phyloP scores from a whole-genome alignment of 768 basidiomycete species.

The Suillus clintonianus region DNA sequence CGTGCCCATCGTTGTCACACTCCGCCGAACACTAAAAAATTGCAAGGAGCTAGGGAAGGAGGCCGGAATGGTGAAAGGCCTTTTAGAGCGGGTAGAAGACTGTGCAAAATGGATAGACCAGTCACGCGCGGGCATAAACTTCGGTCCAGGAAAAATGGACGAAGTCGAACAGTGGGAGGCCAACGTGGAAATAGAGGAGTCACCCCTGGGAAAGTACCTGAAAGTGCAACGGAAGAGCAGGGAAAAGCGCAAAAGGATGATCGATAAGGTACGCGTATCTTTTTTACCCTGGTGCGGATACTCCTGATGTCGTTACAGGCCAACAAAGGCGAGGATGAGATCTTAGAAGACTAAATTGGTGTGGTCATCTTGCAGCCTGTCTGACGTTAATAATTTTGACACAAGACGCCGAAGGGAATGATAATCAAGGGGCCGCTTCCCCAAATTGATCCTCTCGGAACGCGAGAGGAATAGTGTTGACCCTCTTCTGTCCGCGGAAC shows the following conservation, averaged over 20 bases:
- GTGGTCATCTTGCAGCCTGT: too few species aligned
- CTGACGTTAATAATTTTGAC: neutral
- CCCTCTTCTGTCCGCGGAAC: conserved; percentile 3
- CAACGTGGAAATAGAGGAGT: conserved; percentile 58
- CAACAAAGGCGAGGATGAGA: conserved; percentile 68
- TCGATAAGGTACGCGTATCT: conserved; percentile 64
- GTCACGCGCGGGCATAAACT: conserved; percentile 66
- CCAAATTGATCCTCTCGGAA: neutral
- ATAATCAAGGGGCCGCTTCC: neutral
- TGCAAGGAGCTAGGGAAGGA: conserved; percentile 55
- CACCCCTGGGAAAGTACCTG: conserved; percentile 81
- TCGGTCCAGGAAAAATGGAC: conserved; percentile 69
- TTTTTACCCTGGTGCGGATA: conserved; percentile 3
- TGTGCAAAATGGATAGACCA: conserved; percentile 78
- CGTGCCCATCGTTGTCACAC: conserved; percentile 71
- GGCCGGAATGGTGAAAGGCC: conserved; percentile 61
- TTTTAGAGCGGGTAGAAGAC: conserved; percentile 88
- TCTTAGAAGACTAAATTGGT: conserved; percentile 49
- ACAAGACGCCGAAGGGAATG: neutral
- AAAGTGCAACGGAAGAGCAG: conserved; percentile 80
- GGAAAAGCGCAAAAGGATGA: conserved; percentile 66
- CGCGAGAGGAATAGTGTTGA: neutral
- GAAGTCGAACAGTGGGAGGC: conserved; percentile 79
- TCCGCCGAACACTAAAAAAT: conserved; percentile 75
- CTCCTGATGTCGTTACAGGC: conserved; percentile 48